Percentiles rank a stretch among this genome's conserved stretches.
Conservation (phyloP, 805 yeast genomes). For the Spathaspora sp. region DNA sequence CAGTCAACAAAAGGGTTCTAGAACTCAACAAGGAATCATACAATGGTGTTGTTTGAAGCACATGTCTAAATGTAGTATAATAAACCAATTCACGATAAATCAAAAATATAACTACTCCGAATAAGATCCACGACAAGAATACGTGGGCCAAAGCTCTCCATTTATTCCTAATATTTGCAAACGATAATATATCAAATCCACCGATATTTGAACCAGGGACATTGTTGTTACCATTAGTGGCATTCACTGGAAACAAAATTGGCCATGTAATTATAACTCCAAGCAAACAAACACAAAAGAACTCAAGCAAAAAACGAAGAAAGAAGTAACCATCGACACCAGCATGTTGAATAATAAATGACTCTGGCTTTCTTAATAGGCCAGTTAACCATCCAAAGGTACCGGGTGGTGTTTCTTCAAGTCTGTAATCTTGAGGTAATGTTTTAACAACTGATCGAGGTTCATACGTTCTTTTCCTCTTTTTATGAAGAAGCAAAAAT, state of each 20-base stretch:
- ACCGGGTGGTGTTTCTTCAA: conserved; percentile 44
- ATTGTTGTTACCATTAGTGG: conserved; percentile 56
- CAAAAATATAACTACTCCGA: conserved; percentile 60
- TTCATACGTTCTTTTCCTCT: conserved; percentile 47
- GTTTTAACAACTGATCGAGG: conserved; percentile 46
- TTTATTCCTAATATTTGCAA: conserved; percentile 58
- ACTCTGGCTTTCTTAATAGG: conserved; percentile 52
- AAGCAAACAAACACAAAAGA: conserved; percentile 47
- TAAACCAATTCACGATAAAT: conserved; percentile 73
- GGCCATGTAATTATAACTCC: conserved; percentile 63
- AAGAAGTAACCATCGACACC: conserved; percentile 79
- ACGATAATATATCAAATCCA: conserved; percentile 66
- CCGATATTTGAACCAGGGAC: conserved; percentile 9
- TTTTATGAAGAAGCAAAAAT: conserved; percentile 41
- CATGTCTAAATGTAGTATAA: conserved; percentile 70
- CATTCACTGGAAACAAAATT: conserved; percentile 68
- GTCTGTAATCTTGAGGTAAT: conserved; percentile 41
- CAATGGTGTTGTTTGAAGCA: conserved; percentile 66
- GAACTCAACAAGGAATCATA: conserved; percentile 68
- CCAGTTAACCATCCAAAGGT: conserved; percentile 53
- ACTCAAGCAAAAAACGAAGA: conserved; percentile 58
- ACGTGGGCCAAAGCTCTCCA: conserved; percentile 72
- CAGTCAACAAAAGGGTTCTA: conserved; percentile 69
- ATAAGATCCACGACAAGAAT: conserved; percentile 70
- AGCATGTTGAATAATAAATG: conserved; percentile 62